Evolutionary conservation across 768 basidiomycete genomes (phyloP), one percentile per base, ranked within the genome.

Genomic region (Mycena galopus): DNA sequence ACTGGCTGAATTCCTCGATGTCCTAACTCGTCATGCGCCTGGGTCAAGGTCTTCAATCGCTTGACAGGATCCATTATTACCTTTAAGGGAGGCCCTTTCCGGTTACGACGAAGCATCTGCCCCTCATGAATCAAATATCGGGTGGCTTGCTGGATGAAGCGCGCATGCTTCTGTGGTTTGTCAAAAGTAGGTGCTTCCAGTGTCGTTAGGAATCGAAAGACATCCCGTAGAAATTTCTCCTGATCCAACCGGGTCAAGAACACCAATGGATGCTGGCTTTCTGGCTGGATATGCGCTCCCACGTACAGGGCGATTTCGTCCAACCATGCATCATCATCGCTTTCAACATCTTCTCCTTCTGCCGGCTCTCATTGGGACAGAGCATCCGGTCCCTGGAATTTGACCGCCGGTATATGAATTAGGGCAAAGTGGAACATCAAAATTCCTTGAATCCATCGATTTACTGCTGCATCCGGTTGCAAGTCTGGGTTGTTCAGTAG

Each of bases 61-160:
- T 17, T 21, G 1, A n/a, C 73, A 12, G 78, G 59, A 1, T 79
- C 76, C 4, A 77, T 29, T 4, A 76, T 44, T 23, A 81, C 79
- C 10, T 30, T 30, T 21, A 63, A 25, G 21, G 74, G 77, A 1
- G 64, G 27, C 30, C 63, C 44, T 23, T 42, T 21, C 1, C 32
- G 19, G n/a, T 75, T 69, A 25, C 65, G 56, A 55, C 71, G 73
- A 14, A 21, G 76, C 17, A 80, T 35, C 21, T 71, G 53, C 12
- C 62, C 63, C 2, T 70, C 53, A 12, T 71, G 30, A 7, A 76
- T 23, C 16, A 44, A 21, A 16, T 9, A 44, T 4, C 16, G 42
- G 14, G 42, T 44, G 9, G 42, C 42, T 17, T 44, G 42, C 19
- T 44, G 42, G 19, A 44, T 44, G 19, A 44, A 44, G 9, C 42